A percentile compares a stretch with the other conserved stretches of the same genome.
These are phyloP conservation scores for Limonomyces culmigenus DNA, from an alignment of 1,284 basidiomycete species.

Conservation along the genomic window DNA sequence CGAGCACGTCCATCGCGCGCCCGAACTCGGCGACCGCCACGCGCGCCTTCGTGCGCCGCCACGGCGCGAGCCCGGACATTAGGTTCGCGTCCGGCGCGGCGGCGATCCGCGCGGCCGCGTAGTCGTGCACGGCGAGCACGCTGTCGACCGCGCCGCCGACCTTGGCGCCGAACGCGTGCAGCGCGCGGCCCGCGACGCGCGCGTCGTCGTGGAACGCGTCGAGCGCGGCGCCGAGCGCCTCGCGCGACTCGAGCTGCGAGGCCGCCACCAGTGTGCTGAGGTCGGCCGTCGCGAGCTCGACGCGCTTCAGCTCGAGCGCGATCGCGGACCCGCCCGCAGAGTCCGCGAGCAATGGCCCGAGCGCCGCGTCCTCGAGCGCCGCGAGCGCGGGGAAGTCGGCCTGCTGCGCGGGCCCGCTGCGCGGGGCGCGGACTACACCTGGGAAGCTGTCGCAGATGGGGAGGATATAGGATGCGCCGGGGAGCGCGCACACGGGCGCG, in stretches of 20 bases:
- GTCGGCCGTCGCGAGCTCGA: conserved; percentile 58
- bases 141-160: conserved; percentile 47
- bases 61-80: no score
- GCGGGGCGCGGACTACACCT: conserved; percentile 1
- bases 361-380: conserved; percentile 39
- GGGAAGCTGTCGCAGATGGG: conserved; percentile 7
- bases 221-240: conserved; percentile 34
- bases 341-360: conserved; percentile 44
- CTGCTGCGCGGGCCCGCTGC: conserved; percentile 14
- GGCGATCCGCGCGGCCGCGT: conserved; percentile 41
- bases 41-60: conserved; percentile 18
- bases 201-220: conserved; percentile 38
- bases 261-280: conserved; percentile 40
- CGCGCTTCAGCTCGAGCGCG: conserved; percentile 49
- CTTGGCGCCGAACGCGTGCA: conserved; percentile 41
- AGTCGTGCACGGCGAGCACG: conserved; percentile 52
- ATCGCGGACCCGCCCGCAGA: conserved; percentile 36
- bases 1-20: no score
- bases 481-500: conserved; percentile 40
- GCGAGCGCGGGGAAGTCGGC: conserved; percentile 43
- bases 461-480: conserved; percentile 30
- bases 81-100: conserved; percentile 18
- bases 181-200: conserved; percentile 33
- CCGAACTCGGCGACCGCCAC: conserved; percentile 27
- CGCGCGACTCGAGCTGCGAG: conserved; percentile 40